These are phyloP conservation scores for Salvia hispanica DNA, from an alignment of 257 asterid genomes.

Conservation along the genomic window DNA sequence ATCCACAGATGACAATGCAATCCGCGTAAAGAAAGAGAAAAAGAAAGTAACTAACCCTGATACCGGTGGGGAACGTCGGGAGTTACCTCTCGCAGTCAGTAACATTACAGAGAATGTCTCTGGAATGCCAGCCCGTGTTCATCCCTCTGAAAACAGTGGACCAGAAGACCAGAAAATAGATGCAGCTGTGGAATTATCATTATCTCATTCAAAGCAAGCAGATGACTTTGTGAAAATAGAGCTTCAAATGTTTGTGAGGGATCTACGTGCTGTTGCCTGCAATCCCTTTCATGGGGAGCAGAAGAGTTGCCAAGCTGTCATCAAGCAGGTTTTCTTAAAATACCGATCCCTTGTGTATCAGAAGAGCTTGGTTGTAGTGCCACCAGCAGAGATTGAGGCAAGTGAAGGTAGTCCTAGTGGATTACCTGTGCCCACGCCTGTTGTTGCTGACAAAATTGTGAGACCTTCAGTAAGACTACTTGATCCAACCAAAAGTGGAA, in stretches of 20 bases:
- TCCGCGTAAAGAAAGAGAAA: conserved; percentile 53
- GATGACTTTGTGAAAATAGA: conserved; percentile 36
- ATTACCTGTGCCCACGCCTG: conserved; percentile 27
- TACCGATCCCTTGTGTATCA: conserved; percentile 74
- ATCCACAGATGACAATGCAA: conserved; percentile 38
- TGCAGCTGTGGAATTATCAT: conserved; percentile 13
- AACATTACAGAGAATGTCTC: conserved; percentile 32
- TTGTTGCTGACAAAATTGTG: conserved; percentile 36
- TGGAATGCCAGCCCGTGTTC: conserved; percentile 30
- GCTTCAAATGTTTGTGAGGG: conserved; percentile 47
- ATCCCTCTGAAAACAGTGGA: conserved; percentile 25
- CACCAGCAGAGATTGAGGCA: conserved; percentile 45
- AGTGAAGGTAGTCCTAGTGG: conserved; percentile 37
- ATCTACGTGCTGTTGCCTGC: conserved; percentile 65
- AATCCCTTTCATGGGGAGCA: conserved; percentile 59
- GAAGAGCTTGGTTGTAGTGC: conserved; percentile 56
- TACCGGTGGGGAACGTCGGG: conserved; percentile 30
- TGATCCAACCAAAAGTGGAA: conserved; percentile 67
- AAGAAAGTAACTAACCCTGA: conserved; percentile 33
- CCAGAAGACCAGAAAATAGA: conserved; percentile 31
- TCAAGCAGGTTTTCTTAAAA: conserved; percentile 50
- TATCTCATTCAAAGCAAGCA: conserved; percentile 38
- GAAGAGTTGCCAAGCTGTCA: conserved; percentile 43
- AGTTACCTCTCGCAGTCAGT: conserved; percentile 31
- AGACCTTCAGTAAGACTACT: conserved; percentile 49